Evolutionary conservation across 805 yeast species (phyloP), one percentile per base, ranked within the genome.

Genomic region (Pichia exigua): DNA sequence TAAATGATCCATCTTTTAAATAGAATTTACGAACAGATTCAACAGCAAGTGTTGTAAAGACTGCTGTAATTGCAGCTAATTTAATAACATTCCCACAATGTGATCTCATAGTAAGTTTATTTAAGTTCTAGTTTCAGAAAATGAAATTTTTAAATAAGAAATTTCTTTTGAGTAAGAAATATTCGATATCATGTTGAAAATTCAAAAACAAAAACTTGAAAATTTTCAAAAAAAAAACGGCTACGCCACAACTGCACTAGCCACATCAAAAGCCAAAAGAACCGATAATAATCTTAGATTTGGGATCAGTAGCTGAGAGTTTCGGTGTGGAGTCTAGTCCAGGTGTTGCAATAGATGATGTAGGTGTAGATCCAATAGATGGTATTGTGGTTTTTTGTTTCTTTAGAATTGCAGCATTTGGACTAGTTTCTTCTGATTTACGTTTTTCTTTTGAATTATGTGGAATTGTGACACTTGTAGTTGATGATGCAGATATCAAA

Each of bases 231-330:
- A 15, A 12, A 3, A 2, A 7, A 24, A 24, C n/a, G n/a, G 20
- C n/a, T 35, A 18, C 22, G 28, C 20, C 26, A 24, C 28, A 24
- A 22, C 2, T 8, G 27, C 45, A 44, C 46, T 18, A 18, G 46
- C 20, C 27, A 12, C 17, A 18, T 38, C 42, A 47, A 35, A 51
- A 51, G 4, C 54, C 51, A 44, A 51, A 51, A 1, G 54, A 51
- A 21, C 54, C 54, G 20, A 51, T 45, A 20, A 51, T 51, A 42
- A 51, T 35, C 2, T 50, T 45, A n/a, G 44, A 42, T 42, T 27
- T 11, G 9, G 44, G 44, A 17, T 17, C 28, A 4, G 26, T 21
- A 21, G 44, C 18, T 15, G 44, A 4, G 13, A 22, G n/a, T 41
- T 40, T 46, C 9, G 35, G 18, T 3, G 39, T 28, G 2, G 48